A percentile compares a stretch with the other conserved stretches of the same genome.
Evolutionary conservation across 2,329 filamentous ascomycete species (phyloP).

Genomic region (Cladosporium halotolerans): DNA sequence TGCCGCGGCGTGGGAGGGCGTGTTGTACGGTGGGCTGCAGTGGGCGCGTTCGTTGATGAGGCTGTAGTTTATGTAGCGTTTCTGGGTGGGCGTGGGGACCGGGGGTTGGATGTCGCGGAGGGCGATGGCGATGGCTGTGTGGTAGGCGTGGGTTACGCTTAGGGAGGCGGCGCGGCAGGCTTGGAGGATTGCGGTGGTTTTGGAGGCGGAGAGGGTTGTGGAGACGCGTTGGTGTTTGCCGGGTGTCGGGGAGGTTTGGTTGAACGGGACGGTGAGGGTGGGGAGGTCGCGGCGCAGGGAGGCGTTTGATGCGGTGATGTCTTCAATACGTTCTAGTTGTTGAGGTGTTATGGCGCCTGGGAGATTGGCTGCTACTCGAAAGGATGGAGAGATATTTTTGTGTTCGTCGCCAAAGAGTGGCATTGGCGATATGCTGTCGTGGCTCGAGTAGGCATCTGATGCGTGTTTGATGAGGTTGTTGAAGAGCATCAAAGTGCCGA

Average conservation of each 20-base stretch:
- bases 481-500: conserved; percentile 5
- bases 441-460: not conserved
- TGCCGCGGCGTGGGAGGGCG: conserved; percentile 7
- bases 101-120: conserved; percentile 2
- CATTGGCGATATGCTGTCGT: not conserved
- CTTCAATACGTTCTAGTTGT: conserved; percentile 3
- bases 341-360: not conserved
- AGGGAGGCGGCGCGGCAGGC: conserved; percentile 3
- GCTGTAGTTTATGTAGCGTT: conserved; percentile 9
- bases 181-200: not conserved
- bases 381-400: conserved; percentile 1
- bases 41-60: conserved; percentile 6
- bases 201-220: not conserved
- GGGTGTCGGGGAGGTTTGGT: not conserved
- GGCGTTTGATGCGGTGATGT: not conserved
- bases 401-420: not conserved
- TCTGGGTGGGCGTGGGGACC: not conserved
- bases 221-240: conserved; percentile 5
- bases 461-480: conserved; percentile 3
- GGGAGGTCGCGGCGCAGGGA: not conserved
- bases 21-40: conserved; percentile 3
- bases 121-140: conserved; percentile 7
- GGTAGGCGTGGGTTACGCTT: conserved; percentile 8
- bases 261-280: not conserved
- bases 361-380: conserved; percentile 1